Base-by-base conservation (phyloP, 2,329 filamentous ascomycete species). In the Penicillium glabrum region DNA sequence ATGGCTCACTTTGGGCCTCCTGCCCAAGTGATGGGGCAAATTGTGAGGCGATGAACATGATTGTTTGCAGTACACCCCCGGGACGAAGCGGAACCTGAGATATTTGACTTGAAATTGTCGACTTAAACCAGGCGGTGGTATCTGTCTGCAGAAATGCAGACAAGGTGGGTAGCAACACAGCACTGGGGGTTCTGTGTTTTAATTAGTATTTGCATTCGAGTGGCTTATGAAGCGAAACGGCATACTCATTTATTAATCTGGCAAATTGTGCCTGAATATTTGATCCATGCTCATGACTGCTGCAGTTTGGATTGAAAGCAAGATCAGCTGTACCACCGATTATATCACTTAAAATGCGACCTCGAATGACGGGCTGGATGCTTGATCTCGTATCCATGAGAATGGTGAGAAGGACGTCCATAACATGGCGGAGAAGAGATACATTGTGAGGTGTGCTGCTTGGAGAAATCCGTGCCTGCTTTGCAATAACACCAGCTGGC, bases 21-120 rank as follows among this genome's bases (percentile, higher is more conserved):
- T 72, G 64, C 4, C 75, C 75, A 10, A 78, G 63, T 1, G 72
- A 67, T 9, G 75, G 75, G 0, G 74, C 70, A 48, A 77, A 73
- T 58, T 77, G 75, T 14, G 74, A 76, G 5, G 74, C 73, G 39
- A 78, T 63, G 51, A 78, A 78, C 37, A 75, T 61, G 37, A 79
- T 73, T 1, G 71, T 77, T 55, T 79, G 75, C 23, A 76, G 53
- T 19, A 79, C 74, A 2, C 76, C 76, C 54, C 75, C 71, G 2
- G 67, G 58, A 1, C 76, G 76, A 39, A 79, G 60, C 16, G 76
- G 76, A 2, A 77, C 56, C 10, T 62, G 68, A 7, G 76, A 75
- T n/a, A 78, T 62, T 16, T 72, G 68, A 13, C 64, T 62, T 5
- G 75, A 75, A 6, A 78, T 65, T 11, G 63, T 59, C 11, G 65